Conservation (phyloP, 73 alveolate species). For the Paramecium tetraurelia region DNA sequence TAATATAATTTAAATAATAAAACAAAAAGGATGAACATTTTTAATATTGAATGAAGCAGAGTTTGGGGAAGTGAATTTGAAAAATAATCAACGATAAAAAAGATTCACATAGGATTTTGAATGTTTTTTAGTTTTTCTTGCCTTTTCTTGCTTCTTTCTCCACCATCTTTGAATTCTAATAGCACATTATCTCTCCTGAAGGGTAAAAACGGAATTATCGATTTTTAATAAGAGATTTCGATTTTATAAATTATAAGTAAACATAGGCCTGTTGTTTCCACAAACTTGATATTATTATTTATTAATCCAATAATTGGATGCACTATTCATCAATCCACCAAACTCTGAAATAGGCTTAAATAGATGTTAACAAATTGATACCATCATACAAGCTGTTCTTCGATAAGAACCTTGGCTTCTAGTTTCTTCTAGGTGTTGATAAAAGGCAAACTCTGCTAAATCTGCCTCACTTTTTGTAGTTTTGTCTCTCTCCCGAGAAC, state of each 20-base stretch:
- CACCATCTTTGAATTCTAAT: constrained; percentile 34
- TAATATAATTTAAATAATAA: background rate
- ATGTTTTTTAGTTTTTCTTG: background rate
- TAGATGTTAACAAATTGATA: background rate
- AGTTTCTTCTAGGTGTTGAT: constrained; percentile 15
- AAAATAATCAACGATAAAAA: background rate
- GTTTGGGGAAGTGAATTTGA: background rate
- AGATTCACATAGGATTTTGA: background rate
- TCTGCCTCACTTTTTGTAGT: background rate
- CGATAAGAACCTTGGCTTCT: constrained; percentile 32
- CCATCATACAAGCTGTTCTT: constrained; percentile 40
- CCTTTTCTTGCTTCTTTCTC: background rate
- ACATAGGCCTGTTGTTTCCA: constrained; percentile 43
- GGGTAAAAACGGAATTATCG: constrained; percentile 27
- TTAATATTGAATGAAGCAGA: background rate
- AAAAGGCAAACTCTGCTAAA: constrained; percentile 14
- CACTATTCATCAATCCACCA: background rate
- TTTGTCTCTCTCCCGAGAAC: constrained; percentile 32
- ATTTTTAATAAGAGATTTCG: background rate
- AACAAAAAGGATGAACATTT: background rate
- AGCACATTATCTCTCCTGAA: background rate
- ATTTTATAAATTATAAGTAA: background rate
- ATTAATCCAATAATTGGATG: constrained; percentile 20
- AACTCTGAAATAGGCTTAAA: background rate
- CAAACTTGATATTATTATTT: background rate